A percentile compares a stretch with the other conserved stretches of the same genome.
Evolutionary conservation across 2,329 filamentous ascomycete genomes (phyloP).

Genomic region (Neonectria punicea): DNA sequence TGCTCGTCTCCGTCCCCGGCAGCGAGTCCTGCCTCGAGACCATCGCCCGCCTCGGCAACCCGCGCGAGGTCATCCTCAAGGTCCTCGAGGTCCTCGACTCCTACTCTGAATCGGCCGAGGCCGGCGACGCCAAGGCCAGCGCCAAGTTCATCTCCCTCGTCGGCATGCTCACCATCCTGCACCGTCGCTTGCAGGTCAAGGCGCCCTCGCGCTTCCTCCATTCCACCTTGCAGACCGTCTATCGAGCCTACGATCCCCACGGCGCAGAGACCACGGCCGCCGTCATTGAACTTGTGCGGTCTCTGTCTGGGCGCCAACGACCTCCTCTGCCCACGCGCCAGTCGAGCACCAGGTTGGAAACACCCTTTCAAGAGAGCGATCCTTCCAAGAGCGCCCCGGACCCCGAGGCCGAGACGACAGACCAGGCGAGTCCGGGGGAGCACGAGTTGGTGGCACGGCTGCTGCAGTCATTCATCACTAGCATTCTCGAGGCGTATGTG

Average conservation of each 20-base stretch:
- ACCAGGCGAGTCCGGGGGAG: constrained; percentile 62
- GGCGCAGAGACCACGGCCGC: constrained; percentile 75
- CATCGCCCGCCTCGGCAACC: constrained; percentile 81
- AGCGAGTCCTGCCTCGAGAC: constrained; percentile 78
- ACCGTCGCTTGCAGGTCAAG: constrained; percentile 79
- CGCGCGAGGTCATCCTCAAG: constrained; percentile 83
- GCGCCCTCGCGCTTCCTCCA: constrained; percentile 83
- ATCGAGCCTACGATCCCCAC: constrained; percentile 71
- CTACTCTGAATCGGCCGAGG: constrained; percentile 53
- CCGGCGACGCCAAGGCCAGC: constrained; percentile 47
- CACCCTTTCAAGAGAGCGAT: constrained; percentile 64
- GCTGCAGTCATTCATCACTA: constrained; percentile 81
- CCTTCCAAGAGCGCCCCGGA: constrained; percentile 68
- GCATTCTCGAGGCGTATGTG: constrained; percentile 79
- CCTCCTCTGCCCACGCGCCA: constrained; percentile 70
- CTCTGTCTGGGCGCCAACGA: constrained; percentile 72
- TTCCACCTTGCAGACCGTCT: constrained; percentile 77
- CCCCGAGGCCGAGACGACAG: constrained; percentile 61
- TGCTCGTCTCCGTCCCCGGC: constrained; percentile 74
- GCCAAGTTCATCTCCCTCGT: constrained; percentile 75
- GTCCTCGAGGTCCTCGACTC: constrained; percentile 76
- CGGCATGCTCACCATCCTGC: constrained; percentile 77
- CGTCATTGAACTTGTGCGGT: constrained; percentile 76
- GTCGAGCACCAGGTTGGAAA: constrained; percentile 67
- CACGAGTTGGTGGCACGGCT: constrained; percentile 70